Base-by-base conservation (phyloP, 495 filamentous ascomycete genomes). In the Thermothielavioides terrestris region DNA sequence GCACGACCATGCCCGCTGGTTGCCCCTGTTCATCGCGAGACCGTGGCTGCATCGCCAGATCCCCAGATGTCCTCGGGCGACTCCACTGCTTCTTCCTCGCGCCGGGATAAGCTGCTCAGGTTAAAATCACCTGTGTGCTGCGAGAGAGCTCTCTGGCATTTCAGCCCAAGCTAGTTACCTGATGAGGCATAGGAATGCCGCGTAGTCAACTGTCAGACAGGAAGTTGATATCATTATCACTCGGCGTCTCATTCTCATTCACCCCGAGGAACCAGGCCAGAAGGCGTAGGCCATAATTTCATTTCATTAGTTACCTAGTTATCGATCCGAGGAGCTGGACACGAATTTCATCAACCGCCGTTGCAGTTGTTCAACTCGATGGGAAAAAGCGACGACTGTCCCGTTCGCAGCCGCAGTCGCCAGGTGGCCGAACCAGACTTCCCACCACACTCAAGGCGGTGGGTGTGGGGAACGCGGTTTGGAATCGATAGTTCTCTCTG, bases 301-400 rank as follows among this genome's bases (percentile, higher is more conserved):
- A 15, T 28, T 42, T 14, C 18, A 59, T 41, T n/a, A n/a, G n/a
- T n/a, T n/a, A n/a, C n/a, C n/a, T n/a, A n/a, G n/a, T n/a, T 49
- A 61, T 59, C 52, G 57, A 58, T 63, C 62, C 64, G 53, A 61
- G 59, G 40, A 42, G 50, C 57, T 63, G 62, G 63, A 60, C 46
- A 46, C 35, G 32, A 57, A 53, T 59, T 55, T 50, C 43, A 55
- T 55, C 47, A 4, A 52, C 47, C 50, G 25, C 38, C 47, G 35
- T n/a, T 49, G 47, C 49, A 49, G 35, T 49, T 38, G 23, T 57
- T 50, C 57, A 53, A 55, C 36, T 37, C 14, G 41, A 57, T n/a
- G n/a, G n/a, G n/a, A n/a, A 43, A 22, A 49, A 57, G 53, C 57
- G 34, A 51, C n/a, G n/a, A n/a, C n/a, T n/a, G n/a, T n/a, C n/a